These are phyloP conservation scores for Fusarium newnesense DNA, from an alignment of 2,329 filamentous ascomycete genomes.

Conservation along the genomic window DNA sequence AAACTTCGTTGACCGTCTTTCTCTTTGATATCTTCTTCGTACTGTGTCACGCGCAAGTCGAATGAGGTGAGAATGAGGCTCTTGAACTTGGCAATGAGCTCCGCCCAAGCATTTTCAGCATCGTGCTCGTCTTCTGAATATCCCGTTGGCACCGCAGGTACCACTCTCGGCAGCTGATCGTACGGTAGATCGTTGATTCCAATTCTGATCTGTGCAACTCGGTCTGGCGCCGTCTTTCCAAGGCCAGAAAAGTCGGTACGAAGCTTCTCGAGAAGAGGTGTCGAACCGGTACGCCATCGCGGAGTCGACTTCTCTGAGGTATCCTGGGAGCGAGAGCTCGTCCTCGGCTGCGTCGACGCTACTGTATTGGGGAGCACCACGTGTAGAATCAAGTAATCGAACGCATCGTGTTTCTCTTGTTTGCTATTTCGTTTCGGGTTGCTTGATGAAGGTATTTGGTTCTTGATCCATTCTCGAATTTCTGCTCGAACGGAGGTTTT, in stretches of 20 bases:
- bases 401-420: constrained; percentile 94
- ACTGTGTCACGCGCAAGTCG: constrained; percentile 88
- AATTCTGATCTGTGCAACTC: constrained; percentile 86
- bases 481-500: constrained; percentile 81
- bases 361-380: constrained; percentile 88
- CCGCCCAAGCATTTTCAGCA: constrained; percentile 82
- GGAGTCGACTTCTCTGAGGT: constrained; percentile 76
- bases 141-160: constrained; percentile 70
- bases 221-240: constrained; percentile 76
- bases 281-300: constrained; percentile 82
- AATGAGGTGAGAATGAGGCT: constrained; percentile 88
- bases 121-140: constrained; percentile 80
- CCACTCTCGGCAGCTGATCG: constrained; percentile 69
- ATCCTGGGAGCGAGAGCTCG: constrained; percentile 64
- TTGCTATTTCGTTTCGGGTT: constrained; percentile 67
- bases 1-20: constrained; percentile 87
- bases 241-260: constrained; percentile 87
- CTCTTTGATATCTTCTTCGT: constrained; percentile 96
- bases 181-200: constrained; percentile 75
- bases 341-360: constrained; percentile 80
- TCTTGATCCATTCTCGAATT: constrained; percentile 91
- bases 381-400: constrained; percentile 94
- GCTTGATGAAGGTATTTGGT: constrained; percentile 70
- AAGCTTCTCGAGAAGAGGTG: constrained; percentile 88
- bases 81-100: constrained; percentile 88